These are phyloP conservation scores for Mycena venus DNA, from an alignment of 768 basidiomycete species.

Conservation along the genomic window DNA sequence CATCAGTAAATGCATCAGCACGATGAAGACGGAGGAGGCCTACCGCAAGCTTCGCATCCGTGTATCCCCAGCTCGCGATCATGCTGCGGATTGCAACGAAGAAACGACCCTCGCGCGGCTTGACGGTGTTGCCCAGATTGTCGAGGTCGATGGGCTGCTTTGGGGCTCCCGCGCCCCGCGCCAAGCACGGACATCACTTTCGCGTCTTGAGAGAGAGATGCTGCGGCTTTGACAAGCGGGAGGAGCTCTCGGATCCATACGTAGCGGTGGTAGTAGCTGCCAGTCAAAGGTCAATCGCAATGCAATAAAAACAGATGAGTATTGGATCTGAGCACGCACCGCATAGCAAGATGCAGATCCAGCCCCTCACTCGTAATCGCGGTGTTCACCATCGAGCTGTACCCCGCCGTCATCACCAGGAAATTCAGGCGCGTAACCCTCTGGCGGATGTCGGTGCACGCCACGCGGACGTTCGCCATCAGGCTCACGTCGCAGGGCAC, in stretches of 20 bases:
- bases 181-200: constrained; percentile 48
- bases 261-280: constrained; percentile 51
- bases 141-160: constrained; percentile 28
- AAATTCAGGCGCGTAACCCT: constrained; percentile 45
- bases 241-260: constrained; percentile 49
- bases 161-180: constrained; percentile 38
- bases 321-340: constrained; percentile 1
- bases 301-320: neutral
- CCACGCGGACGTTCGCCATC: constrained; percentile 47
- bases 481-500: constrained; percentile 49
- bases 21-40: neutral
- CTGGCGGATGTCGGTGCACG: constrained; percentile 39
- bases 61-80: constrained; percentile 20
- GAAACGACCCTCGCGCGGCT: constrained; percentile 7
- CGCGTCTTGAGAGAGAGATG: constrained; percentile 47
- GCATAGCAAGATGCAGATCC: constrained; percentile 39
- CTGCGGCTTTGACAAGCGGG: constrained; percentile 45
- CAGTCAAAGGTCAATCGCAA: neutral
- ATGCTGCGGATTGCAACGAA: constrained; percentile 16
- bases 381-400: constrained; percentile 41
- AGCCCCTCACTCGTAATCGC: constrained; percentile 51
- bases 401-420: constrained; percentile 48
- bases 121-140: constrained; percentile 30
- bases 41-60: constrained; percentile 24
- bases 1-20: neutral